A percentile compares a stretch with the other conserved stretches of the same genome.
phyloP scores from a whole-genome alignment of 371 early-diverging fungal genomes.

The Synchytrium microbalum region DNA sequence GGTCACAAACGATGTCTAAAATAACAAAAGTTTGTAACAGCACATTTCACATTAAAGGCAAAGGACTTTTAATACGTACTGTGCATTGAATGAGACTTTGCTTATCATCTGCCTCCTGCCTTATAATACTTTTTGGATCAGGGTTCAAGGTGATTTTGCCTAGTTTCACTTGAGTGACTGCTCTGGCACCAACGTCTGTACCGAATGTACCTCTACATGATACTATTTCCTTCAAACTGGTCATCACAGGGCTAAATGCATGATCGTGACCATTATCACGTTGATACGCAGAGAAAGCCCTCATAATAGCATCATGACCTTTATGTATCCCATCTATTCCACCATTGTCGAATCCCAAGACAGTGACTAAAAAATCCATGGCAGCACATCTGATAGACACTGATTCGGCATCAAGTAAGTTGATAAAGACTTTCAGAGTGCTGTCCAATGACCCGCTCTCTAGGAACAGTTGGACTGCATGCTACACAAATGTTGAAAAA shows the following conservation, averaged over 20 bases:
- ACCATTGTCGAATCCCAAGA: background rate
- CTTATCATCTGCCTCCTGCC: background rate
- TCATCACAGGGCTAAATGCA: background rate
- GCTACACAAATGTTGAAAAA: background rate
- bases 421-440: background rate
- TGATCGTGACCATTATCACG: background rate
- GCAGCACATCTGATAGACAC: background rate
- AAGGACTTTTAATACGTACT: background rate
- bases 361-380: background rate
- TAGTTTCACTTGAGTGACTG: background rate
- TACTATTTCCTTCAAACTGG: background rate
- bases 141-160: no score
- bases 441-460: background rate
- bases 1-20: background rate
- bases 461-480: background rate
- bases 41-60: background rate
- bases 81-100: background rate
- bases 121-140: no score
- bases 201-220: background rate
- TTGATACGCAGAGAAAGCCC: background rate
- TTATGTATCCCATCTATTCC: background rate
- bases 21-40: background rate
- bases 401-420: background rate
- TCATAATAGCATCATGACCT: background rate
- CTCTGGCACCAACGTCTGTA: background rate